A percentile compares a stretch with the other conserved stretches of the same genome.
These are phyloP conservation scores for Taxillus chinensis DNA, from an alignment of 164 flowering plant genomes.

Conservation along the genomic window DNA sequence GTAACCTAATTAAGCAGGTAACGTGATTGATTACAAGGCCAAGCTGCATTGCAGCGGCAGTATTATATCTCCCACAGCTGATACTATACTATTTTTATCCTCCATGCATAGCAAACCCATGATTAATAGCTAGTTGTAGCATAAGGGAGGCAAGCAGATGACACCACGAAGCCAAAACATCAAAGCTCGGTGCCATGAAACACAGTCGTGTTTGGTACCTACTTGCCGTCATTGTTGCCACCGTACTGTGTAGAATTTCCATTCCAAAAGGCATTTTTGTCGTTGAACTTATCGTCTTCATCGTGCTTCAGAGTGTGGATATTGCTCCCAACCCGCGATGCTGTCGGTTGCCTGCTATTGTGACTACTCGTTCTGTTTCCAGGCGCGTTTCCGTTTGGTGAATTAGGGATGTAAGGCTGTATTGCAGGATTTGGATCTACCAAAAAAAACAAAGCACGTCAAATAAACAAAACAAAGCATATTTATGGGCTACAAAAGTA, in stretches of 20 bases:
- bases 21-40: too few species aligned
- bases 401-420: constrained; percentile 10
- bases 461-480: not conserved
- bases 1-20: too few species aligned
- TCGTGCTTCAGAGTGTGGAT: constrained; percentile 67
- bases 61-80: too few species aligned
- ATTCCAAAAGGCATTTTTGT: constrained; percentile 75
- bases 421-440: constrained; percentile 39
- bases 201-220: not conserved
- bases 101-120: too few species aligned
- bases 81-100: too few species aligned
- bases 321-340: constrained; percentile 50
- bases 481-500: too few species aligned
- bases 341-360: constrained; percentile 25
- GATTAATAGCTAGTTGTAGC: too few species aligned
- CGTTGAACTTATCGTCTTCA: constrained; percentile 37
- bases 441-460: not conserved
- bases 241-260: constrained; percentile 88
- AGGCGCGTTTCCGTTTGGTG: constrained; percentile 19
- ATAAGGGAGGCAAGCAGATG: too few species aligned
- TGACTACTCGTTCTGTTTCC: constrained; percentile 16
- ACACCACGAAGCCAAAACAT: too few species aligned
- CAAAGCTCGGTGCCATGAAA: too few species aligned
- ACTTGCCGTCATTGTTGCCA: constrained; percentile 36
- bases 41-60: too few species aligned